A percentile compares a stretch with the other conserved stretches of the same genome.
phyloP scores from a whole-genome alignment of 371 early-diverging fungal genomes.

The Syncephalastrum sp. region DNA sequence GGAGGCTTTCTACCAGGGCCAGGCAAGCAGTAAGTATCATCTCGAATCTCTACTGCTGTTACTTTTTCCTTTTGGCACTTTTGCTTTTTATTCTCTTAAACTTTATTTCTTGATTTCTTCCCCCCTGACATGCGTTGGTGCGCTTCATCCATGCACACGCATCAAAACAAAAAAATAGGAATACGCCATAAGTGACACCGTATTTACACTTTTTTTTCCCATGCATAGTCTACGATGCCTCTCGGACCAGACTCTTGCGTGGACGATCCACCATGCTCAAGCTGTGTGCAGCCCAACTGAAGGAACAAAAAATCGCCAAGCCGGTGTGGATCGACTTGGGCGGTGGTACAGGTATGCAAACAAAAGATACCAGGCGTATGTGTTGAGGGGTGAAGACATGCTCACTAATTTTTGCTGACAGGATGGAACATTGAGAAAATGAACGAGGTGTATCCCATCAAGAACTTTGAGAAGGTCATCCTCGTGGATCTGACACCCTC shows the following conservation, averaged over 20 bases:
- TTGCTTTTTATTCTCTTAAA: background rate
- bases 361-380: background rate
- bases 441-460: slow-evolving; percentile 71
- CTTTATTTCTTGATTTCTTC: background rate
- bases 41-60: background rate
- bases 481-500: slow-evolving; percentile 86
- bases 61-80: background rate
- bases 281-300: slow-evolving; percentile 77
- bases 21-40: slow-evolving; percentile 60
- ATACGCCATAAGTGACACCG: background rate
- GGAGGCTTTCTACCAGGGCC: slow-evolving; percentile 76
- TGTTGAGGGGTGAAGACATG: background rate
- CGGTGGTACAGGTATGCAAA: slow-evolving; percentile 74
- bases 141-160: background rate
- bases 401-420: slow-evolving; percentile 7
- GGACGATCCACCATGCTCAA: slow-evolving; percentile 81
- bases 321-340: slow-evolving; percentile 84
- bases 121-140: background rate
- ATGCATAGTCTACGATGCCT: slow-evolving; percentile 56
- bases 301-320: slow-evolving; percentile 40
- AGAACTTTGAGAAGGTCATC: slow-evolving; percentile 75
- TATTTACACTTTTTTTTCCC: slow-evolving; percentile 11
- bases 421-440: slow-evolving; percentile 86
- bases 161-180: background rate
- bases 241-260: slow-evolving; percentile 65